Evolutionary conservation across 1,284 basidiomycete species (phyloP), one percentile per base, ranked within the genome.

Genomic region (Cystobasidium pallidum): DNA sequence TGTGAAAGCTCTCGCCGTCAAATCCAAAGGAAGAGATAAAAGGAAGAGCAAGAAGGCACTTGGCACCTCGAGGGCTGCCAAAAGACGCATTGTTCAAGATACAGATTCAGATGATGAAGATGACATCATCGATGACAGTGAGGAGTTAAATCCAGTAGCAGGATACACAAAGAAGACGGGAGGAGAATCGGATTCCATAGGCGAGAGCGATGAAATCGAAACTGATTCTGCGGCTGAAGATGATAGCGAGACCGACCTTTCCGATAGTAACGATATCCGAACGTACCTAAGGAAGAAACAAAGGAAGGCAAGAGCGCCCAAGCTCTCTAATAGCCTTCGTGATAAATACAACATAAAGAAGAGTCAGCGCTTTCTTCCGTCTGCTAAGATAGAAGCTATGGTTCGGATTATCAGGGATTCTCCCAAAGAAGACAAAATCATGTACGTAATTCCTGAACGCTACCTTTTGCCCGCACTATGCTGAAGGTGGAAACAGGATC

Each of bases 401-500:
- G 26, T 62, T 17, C 45, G 58, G 2, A 47, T 70, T 43, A 58
- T 70, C 15, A 41, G 32, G 1, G 67, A 61, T 19, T 39, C 67
- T 24, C 67, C 67, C 28, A 47, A 34, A 30, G 67, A 70, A 6
- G 67, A 70, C 26, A 70, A 62, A 28, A 32, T 70, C 26, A 59
- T 70, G 57, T 51, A 34, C 13, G 58, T 57, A 10, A 39, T 13
- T 6, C 13, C n/a, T n/a, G n/a, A n/a, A n/a, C n/a, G n/a, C n/a
- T n/a, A n/a, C n/a, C n/a, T n/a, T n/a, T n/a, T n/a, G n/a, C n/a
- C n/a, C n/a, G n/a, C n/a, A n/a, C n/a, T n/a, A n/a, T n/a, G n/a
- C n/a, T n/a, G n/a, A n/a, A n/a, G n/a, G n/a, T n/a, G n/a, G n/a
- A 19, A 45, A 7, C 39, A 78, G 88, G 62, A 79, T 89, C 67